These are phyloP conservation scores for Paramecium sonneborni DNA, from an alignment of 73 alveolate genomes.

Conservation along the genomic window DNA sequence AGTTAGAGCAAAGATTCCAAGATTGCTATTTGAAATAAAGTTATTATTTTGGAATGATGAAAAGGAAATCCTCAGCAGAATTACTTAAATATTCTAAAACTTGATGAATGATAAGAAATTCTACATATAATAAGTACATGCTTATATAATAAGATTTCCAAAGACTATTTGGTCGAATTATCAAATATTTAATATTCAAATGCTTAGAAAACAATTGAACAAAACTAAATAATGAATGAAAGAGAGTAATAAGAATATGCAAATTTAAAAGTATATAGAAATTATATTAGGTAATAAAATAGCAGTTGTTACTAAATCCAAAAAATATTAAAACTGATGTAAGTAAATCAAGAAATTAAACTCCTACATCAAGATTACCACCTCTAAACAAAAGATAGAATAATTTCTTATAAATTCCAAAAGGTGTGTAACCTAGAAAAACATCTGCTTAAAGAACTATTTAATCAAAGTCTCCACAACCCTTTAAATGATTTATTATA, in stretches of 20 bases:
- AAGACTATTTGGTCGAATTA: neutral
- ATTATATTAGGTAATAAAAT: neutral
- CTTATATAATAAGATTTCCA: slow-evolving; percentile 20
- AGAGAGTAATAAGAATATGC: slow-evolving; percentile 18
- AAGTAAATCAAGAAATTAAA: neutral
- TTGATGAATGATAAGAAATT: neutral
- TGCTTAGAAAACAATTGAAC: neutral
- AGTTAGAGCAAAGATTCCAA: slow-evolving; percentile 22
- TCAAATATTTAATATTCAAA: neutral
- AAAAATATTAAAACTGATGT: neutral
- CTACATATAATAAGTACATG: neutral
- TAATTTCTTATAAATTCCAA: neutral
- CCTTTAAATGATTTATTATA: slow-evolving; percentile 14
- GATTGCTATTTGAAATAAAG: neutral
- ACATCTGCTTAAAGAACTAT: neutral
- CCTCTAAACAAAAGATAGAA: neutral
- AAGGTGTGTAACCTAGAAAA: neutral
- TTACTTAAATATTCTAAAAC: neutral
- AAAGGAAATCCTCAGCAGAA: neutral
- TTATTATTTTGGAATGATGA: slow-evolving; percentile 55
- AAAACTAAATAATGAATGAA: neutral
- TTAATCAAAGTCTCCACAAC: slow-evolving; percentile 32
- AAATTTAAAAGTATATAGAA: neutral
- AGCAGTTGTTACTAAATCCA: neutral
- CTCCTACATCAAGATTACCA: neutral